Evolutionary conservation across 495 filamentous ascomycete species (phyloP), one percentile per base, ranked within the genome.

Genomic region (Aspergillus ellipticus): DNA sequence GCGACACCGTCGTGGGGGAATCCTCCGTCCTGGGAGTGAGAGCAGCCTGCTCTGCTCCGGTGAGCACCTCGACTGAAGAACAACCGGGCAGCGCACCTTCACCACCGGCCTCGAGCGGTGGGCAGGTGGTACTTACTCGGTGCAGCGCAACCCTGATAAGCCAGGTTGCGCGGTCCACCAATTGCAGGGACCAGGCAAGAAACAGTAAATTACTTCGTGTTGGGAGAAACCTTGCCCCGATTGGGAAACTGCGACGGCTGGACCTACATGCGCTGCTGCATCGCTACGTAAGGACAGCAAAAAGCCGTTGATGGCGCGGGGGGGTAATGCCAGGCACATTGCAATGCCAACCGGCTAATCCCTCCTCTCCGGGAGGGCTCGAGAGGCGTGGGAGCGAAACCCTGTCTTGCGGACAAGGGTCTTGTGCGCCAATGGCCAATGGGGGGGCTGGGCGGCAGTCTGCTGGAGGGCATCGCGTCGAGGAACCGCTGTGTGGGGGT

Each of bases 191-290:
- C 11, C 17, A 7, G 22, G 33, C 17, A 22, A 6, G 42, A 17
- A 54, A 22, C 6, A 52, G 19, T 2, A 33, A 24, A 53, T 49
- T 60, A 49, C 31, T 42, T 28, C 17, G 17, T 37, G 17, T 55
- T 49, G 29, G 54, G 31, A 42, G 42, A 17, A 10, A 42, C 28
- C 37, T n/a, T 43, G 41, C 42, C 58, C 16, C 42, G 42, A 35
- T 17, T 33, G 53, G 52, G 58, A 26, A 53, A 60, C 56, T 60
- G 58, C 52, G 39, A 53, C 33, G 13, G n/a, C 42, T 33, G 50
- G 8, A 49, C 19, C 22, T 19, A 28, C 49, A 21, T 10, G n/a
- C 2, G 51, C 15, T 19, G 53, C 3, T 1, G n/a, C 11, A 16
- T 22, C 33, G 11, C 19, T 17, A 51, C 33, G 49, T 22, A 45